phyloP scores from a whole-genome alignment of 257 asterid genomes.

The Anisodus tanguticus region DNA sequence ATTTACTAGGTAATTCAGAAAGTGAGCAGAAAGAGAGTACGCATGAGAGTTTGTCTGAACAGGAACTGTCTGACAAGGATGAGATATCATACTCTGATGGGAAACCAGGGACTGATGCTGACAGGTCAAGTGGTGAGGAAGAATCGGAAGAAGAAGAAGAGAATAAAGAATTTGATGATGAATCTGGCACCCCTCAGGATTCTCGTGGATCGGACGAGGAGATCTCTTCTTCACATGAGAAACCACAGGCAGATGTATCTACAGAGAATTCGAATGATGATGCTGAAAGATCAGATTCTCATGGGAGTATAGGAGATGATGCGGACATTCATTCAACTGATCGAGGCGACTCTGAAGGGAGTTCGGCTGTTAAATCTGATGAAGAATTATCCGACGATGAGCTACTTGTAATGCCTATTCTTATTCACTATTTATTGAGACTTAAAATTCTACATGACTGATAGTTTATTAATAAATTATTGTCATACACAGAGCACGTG shows the following conservation, averaged over 20 bases:
- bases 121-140: conserved; percentile 50
- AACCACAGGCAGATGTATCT: conserved; percentile 43
- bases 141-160: conserved; percentile 58
- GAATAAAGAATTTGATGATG: conserved; percentile 53
- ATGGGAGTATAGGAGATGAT: conserved; percentile 35
- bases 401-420: conserved; percentile 71
- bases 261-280: conserved; percentile 55
- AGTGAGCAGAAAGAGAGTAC: conserved; percentile 38
- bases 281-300: conserved; percentile 39
- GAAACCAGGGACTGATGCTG: conserved; percentile 48
- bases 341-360: conserved; percentile 35
- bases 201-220: conserved; percentile 51
- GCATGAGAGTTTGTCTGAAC: conserved; percentile 42
- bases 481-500: conserved; percentile 66
- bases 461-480: not conserved
- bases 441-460: conserved; percentile 14
- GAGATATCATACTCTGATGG: conserved; percentile 41
- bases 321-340: conserved; percentile 38
- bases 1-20: conserved; percentile 31
- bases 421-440: not conserved
- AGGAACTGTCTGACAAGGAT: conserved; percentile 48
- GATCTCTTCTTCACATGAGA: conserved; percentile 60
- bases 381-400: conserved; percentile 77
- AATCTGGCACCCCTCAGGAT: conserved; percentile 42
- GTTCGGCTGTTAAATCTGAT: conserved; percentile 47